Percentiles rank a stretch among this genome's conserved stretches.
These are phyloP conservation scores for Colletotrichum liriopes DNA, from an alignment of 2,329 filamentous ascomycete species.

Conservation along the genomic window DNA sequence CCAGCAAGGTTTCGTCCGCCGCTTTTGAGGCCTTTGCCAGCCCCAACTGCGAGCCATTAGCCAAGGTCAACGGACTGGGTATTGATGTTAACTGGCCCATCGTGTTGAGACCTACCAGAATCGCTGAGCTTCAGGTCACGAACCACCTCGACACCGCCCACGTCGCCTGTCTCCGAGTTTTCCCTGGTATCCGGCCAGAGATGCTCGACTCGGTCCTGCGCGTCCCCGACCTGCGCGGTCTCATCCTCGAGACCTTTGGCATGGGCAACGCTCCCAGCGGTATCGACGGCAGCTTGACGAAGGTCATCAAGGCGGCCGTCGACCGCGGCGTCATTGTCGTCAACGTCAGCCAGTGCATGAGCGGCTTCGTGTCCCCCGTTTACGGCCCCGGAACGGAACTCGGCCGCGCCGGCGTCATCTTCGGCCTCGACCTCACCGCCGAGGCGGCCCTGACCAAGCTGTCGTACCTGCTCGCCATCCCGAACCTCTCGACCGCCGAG, in stretches of 20 bases:
- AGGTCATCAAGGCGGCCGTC: slow-evolving; percentile 83
- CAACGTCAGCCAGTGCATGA: slow-evolving; percentile 91
- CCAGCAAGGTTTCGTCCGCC: slow-evolving; percentile 89
- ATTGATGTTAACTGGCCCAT: slow-evolving; percentile 87
- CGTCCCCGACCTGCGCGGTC: slow-evolving; percentile 82
- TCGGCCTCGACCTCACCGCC: slow-evolving; percentile 89
- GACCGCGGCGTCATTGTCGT: slow-evolving; percentile 87
- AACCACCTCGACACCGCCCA: slow-evolving; percentile 87
- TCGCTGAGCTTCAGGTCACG: slow-evolving; percentile 82
- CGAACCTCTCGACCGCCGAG: slow-evolving; percentile 74
- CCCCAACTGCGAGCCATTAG: slow-evolving; percentile 88
- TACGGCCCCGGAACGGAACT: slow-evolving; percentile 85
- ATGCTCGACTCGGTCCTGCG: slow-evolving; percentile 90
- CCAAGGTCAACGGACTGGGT: slow-evolving; percentile 84
- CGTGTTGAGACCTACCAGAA: slow-evolving; percentile 80
- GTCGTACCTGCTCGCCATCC: slow-evolving; percentile 83
- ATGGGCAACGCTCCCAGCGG: slow-evolving; percentile 93
- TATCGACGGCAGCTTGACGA: slow-evolving; percentile 83
- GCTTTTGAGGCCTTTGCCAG: slow-evolving; percentile 90
- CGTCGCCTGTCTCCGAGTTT: slow-evolving; percentile 90
- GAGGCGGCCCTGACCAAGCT: slow-evolving; percentile 94
- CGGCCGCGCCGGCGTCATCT: slow-evolving; percentile 87
- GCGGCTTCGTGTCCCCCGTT: slow-evolving; percentile 82
- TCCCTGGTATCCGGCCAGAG: slow-evolving; percentile 93
- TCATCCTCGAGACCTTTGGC: slow-evolving; percentile 93